A percentile compares a stretch with the other conserved stretches of the same genome.
Conservation (phyloP, 2,329 filamentous ascomycete species). For the Graphilbum fragrans region DNA sequence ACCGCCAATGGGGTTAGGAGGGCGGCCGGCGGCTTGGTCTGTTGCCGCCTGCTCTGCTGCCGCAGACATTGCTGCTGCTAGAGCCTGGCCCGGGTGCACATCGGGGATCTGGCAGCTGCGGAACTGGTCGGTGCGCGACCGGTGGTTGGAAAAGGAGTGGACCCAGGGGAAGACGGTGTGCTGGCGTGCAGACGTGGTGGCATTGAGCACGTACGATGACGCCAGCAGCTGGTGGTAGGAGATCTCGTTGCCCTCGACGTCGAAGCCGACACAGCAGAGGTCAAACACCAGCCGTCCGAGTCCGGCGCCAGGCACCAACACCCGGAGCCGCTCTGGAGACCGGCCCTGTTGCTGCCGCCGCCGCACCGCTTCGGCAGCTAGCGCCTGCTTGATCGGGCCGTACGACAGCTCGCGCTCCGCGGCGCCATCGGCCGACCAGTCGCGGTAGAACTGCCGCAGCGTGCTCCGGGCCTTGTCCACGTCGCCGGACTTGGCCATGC, state of each 20-base stretch:
- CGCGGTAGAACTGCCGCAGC: conserved; percentile 84
- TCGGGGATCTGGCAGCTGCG: conserved; percentile 67
- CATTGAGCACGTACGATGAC: conserved; percentile 65
- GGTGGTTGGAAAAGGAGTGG: conserved; percentile 78
- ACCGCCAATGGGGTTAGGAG: conserved; percentile 5
- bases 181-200: conserved; percentile 43
- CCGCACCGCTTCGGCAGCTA: conserved; percentile 35
- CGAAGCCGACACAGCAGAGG: conserved; percentile 59
- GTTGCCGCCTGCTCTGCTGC: neutral
- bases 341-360: conserved; percentile 8
- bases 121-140: conserved; percentile 61
- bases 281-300: conserved; percentile 85
- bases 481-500: conserved; percentile 57
- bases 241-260: conserved; percentile 84
- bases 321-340: conserved; percentile 28
- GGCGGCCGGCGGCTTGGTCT: neutral
- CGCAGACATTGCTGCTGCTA: conserved; percentile 23
- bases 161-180: conserved; percentile 79
- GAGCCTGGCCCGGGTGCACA: conserved; percentile 51
- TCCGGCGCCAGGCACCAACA: conserved; percentile 84
- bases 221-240: conserved; percentile 94
- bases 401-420: conserved; percentile 69
- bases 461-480: conserved; percentile 88
- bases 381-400: conserved; percentile 54
- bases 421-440: conserved; percentile 75